Percentiles rank a stretch among this genome's conserved stretches.
Evolutionary conservation across 169 alveolate species (phyloP).

Genomic region (Babesia caballi): DNA sequence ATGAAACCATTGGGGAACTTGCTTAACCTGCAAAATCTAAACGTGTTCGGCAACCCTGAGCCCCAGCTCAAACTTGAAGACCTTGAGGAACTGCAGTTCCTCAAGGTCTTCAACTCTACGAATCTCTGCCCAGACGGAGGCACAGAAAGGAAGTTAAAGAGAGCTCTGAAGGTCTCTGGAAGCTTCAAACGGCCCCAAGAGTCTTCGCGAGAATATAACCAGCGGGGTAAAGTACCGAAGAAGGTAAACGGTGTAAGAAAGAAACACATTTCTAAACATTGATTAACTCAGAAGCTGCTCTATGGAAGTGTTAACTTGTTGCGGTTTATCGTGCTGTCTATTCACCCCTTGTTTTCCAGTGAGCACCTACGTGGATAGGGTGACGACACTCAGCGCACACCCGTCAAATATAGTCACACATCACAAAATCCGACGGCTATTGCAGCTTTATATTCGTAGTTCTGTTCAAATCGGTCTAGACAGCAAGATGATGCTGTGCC

Average conservation of each 20-base stretch:
- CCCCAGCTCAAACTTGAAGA: slow-evolving; percentile 10
- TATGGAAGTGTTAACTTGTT: not conserved
- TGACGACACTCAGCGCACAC: not conserved
- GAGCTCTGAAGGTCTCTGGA: not conserved
- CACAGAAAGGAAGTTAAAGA: not conserved
- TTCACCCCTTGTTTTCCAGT: too few species aligned
- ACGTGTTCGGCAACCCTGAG: slow-evolving; percentile 39
- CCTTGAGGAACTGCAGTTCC: not conserved
- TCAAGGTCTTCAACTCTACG: slow-evolving; percentile 35
- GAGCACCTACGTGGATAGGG: too few species aligned
- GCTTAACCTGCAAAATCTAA: slow-evolving; percentile 33
- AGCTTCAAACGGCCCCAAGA: not conserved
- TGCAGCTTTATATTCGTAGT: too few species aligned
- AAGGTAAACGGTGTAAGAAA: not conserved
- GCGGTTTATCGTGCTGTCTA: too few species aligned
- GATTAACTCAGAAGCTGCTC: not conserved
- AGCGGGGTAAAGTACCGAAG: not conserved
- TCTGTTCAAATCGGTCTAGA: too few species aligned
- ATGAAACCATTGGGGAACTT: slow-evolving; percentile 16
- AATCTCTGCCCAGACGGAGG: not conserved
- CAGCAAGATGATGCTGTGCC: slow-evolving; percentile 22
- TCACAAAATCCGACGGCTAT: not conserved
- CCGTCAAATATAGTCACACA: not conserved
- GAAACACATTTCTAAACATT: not conserved
- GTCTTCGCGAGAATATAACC: not conserved